phyloP scores from a whole-genome alignment of 805 yeast species.

The Schizosaccharomyces osmophilus region DNA sequence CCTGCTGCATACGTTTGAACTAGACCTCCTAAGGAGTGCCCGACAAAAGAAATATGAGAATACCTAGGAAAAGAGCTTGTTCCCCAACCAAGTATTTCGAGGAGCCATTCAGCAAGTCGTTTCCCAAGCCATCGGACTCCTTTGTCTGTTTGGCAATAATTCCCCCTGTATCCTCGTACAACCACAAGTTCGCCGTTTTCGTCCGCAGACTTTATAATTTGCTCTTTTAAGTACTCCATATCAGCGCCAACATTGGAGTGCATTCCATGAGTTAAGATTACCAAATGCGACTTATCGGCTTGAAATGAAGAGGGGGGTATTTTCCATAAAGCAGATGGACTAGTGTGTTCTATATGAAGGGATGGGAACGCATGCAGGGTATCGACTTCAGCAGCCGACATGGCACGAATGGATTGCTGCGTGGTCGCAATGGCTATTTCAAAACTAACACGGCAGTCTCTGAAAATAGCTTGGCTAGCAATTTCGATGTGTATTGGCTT shows the following conservation, averaged over 20 bases:
- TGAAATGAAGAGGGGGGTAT: neutral
- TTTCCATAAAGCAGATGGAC: neutral
- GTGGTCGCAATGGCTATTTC: constrained; percentile 28
- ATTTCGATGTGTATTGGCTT: constrained; percentile 31
- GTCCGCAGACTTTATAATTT: constrained; percentile 29
- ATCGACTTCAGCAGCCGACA: constrained; percentile 3
- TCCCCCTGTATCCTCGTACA: constrained; percentile 61
- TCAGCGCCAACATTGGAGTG: constrained; percentile 80
- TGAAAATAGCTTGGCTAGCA: constrained; percentile 54
- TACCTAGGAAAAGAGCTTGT: neutral
- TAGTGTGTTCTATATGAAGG: neutral
- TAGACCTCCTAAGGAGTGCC: constrained; percentile 84
- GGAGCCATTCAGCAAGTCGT: constrained; percentile 41
- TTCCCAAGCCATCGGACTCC: constrained; percentile 71
- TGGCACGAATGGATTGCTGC: constrained; percentile 5
- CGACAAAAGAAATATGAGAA: constrained; percentile 46
- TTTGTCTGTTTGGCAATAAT: constrained; percentile 67
- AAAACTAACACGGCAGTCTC: constrained; percentile 41
- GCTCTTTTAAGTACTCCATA: constrained; percentile 66
- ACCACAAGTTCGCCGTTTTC: constrained; percentile 36
- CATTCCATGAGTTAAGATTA: constrained; percentile 72
- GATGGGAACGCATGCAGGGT: neutral
- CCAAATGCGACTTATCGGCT: constrained; percentile 30
- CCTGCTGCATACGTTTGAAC: constrained; percentile 80
- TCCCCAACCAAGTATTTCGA: neutral